Evolutionary conservation across 352 stramenopile genomes (phyloP), one percentile per base, ranked within the genome.

Genomic region (Phytophthora multivora): DNA sequence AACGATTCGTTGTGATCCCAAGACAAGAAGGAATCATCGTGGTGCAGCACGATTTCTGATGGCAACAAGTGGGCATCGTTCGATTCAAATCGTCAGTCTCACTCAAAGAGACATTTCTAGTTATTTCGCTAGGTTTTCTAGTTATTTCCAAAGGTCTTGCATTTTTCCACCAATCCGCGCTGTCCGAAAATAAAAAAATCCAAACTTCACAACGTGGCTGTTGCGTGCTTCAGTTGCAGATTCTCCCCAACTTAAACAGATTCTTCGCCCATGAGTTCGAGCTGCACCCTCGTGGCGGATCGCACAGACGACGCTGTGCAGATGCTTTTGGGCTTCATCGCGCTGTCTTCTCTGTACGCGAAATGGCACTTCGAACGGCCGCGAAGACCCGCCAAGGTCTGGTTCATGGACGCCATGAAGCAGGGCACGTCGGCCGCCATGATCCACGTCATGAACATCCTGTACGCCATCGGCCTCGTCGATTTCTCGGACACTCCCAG

Each of bases 361-460:
- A 94, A 94, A 50, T 89, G 85, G 81, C 73, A 86, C 59, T 83
- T 83, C 41, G 85, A 94, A 64, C 68, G 28, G 15, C 85, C 85
- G 16, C 83, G 83, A 8, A 71, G 85, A 25, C 54, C 85, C 13
- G 72, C 65, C n/a, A 67, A 79, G 56, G 73, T 94, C 55, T 94
- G 85, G 85, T 89, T 94, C 51, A 81, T 94, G 65, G 85, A 94
- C 57, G 85, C 85, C 49, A 88, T 89, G 70, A 94, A 94, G 59
- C 85, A 94, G 54, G 85, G 82, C 66, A 87, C 81, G 51, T 91
- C 80, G 13, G 85, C 85, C 16, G 77, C 76, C 2, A 89, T 94
- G 68, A 78, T 91, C 43, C 85, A 94, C 61, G 76, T 90, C 52
- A 71, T 91, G 51, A 94, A 94, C 61, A 89, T 94, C 56, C 46